These are phyloP conservation scores for Neonectria hederae DNA, from an alignment of 2,329 filamentous ascomycete species.

Conservation along the genomic window DNA sequence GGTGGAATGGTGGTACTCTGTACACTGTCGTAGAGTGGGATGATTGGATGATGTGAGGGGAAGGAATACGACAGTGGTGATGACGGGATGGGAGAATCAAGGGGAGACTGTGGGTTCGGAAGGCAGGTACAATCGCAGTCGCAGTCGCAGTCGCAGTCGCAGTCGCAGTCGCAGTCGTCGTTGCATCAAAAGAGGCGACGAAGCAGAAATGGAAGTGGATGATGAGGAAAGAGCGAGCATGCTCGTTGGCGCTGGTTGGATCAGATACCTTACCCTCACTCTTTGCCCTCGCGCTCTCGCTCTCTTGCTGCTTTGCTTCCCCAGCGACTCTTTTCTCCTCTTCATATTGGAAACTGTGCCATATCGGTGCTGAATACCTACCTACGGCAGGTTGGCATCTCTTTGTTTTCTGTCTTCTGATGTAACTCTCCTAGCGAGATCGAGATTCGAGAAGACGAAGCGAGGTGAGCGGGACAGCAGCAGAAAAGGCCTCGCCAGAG, in stretches of 20 bases:
- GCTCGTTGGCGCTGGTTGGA: background rate
- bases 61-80: background rate
- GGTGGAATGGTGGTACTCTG: background rate
- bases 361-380: background rate
- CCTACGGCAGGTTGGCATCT: too few relatives aligned
- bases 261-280: background rate
- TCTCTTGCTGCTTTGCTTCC: background rate
- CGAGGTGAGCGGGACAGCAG: background rate
- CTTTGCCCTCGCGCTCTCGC: background rate
- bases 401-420: background rate
- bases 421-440: background rate
- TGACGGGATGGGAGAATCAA: background rate
- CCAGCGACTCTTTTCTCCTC: background rate
- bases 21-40: background rate
- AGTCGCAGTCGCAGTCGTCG: background rate
- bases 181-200: background rate
- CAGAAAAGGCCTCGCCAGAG: background rate
- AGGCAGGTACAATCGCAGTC: background rate
- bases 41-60: background rate
- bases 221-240: background rate
- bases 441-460: background rate
- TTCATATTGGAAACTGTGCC: background rate
- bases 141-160: too few relatives aligned
- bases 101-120: background rate
- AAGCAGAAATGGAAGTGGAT: background rate